Evolutionary conservation across 208 protist species (phyloP), one percentile per base, ranked within the genome.

Genomic region (Acanthamoeba royreba): DNA sequence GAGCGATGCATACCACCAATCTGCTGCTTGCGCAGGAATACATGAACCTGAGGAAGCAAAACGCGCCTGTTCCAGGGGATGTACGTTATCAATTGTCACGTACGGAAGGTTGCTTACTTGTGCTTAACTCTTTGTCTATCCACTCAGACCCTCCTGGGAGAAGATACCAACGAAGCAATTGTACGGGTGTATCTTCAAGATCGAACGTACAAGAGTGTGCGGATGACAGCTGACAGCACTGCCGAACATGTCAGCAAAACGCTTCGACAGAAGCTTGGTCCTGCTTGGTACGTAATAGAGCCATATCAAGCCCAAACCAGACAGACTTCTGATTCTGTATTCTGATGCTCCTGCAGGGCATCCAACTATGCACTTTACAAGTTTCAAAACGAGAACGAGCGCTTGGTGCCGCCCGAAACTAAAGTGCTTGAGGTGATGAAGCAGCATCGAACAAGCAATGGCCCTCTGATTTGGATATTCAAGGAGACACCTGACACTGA

Each of bases 311-410:
- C 1, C 4, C 49, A 9, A 55, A 25, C 49, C 49, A 55, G 49
- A 25, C 49, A 9, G 13, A 7, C 7, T 63, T 4, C 53, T 63
- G 25, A 17, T 28, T 63, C 53, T 63, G 7, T 25, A 77, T 77
- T 9, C 63, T 77, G 5, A n/a, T 77, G 63, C 19, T 83, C 28
- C 19, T 25, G 19, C 85, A 91, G 85, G 52, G 58, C 85, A 5
- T 91, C 85, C 4, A 19, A 91, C 13, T 91, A 91, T n/a, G 52
- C 85, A 22, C n/a, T 91, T 35, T 91, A 74, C 53, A 91, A 91
- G 46, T 91, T 91, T n/a, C 85, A 91, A n/a, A 22, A 91, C 28
- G 85, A 91, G 35, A 91, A 91, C 52, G 85, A 91, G 52, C 52
- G 85, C 1, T 53, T 72, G 33, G 85, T 91, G 35, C n/a, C 85